A percentile compares a stretch with the other conserved stretches of the same genome.
phyloP scores from a whole-genome alignment of 495 filamentous ascomycete species.

The Chaetomium cochliodes region DNA sequence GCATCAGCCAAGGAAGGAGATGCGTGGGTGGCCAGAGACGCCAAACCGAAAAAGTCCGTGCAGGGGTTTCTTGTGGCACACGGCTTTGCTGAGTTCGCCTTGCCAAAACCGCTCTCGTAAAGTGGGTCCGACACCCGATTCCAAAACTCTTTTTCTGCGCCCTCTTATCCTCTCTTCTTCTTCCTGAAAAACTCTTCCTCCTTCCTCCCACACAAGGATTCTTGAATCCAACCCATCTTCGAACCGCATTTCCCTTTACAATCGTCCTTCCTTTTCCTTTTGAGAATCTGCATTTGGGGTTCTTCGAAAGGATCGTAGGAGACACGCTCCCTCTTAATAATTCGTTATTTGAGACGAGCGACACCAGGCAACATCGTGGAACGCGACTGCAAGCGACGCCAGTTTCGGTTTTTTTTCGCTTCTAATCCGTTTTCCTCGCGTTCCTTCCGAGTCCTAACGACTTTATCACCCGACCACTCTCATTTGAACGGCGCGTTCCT shows the following conservation, averaged over 20 bases:
- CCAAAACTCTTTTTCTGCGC: conserved; percentile 40
- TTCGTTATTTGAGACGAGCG: conserved; percentile 27
- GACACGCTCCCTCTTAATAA: conserved; percentile 39
- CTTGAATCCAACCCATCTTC: conserved; percentile 37
- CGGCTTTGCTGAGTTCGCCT: conserved; percentile 31
- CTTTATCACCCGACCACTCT: conserved; percentile 30
- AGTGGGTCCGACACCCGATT: conserved; percentile 29
- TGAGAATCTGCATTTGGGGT: conserved; percentile 37
- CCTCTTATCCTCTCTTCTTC: conserved; percentile 33
- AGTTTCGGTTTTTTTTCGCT: conserved; percentile 29
- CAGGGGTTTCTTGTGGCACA: conserved; percentile 19
- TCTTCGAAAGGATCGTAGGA: conserved; percentile 44
- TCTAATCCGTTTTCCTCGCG: conserved; percentile 26
- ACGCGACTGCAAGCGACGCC: conserved; percentile 13
- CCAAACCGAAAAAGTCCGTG: conserved; percentile 14
- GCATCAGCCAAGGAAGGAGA: neutral
- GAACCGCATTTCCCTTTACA: conserved; percentile 29
- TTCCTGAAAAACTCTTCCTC: conserved; percentile 34
- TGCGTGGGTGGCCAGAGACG: conserved; percentile 20
- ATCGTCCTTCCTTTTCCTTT: conserved; percentile 42
- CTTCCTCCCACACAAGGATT: conserved; percentile 33
- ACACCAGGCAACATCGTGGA: conserved; percentile 14
- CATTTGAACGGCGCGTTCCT: conserved; percentile 44
- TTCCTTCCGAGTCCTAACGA: conserved; percentile 37
- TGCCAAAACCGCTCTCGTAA: conserved; percentile 33